Evolutionary conservation across 352 stramenopile species (phyloP).

Genomic region (Phytopythium litorale): DNA sequence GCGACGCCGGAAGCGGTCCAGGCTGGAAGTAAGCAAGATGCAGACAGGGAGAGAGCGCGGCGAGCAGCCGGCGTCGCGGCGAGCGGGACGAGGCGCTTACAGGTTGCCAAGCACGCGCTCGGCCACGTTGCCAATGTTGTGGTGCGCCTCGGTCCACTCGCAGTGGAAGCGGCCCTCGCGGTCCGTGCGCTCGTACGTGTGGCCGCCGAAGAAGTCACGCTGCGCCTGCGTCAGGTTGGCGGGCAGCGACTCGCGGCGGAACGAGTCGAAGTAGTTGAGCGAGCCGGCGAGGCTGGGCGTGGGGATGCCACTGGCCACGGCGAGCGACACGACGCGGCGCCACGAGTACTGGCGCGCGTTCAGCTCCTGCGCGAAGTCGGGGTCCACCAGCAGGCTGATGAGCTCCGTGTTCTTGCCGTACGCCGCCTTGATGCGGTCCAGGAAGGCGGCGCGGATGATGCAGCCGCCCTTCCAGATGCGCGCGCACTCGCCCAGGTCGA

Average conservation of each 20-base stretch:
- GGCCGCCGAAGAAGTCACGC: conserved; percentile 99
- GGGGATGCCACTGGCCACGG: conserved; percentile 93
- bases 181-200: conserved; percentile 98
- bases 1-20: neutral
- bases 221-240: conserved; percentile 99
- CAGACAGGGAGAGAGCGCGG: neutral
- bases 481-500: conserved; percentile 96
- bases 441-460: conserved; percentile 98
- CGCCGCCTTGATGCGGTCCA: conserved; percentile 97
- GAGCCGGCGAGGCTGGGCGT: conserved; percentile 90
- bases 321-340: conserved; percentile 95
- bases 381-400: conserved; percentile 97
- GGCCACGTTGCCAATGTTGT: conserved; percentile 94
- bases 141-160: conserved; percentile 96
- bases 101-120: conserved; percentile 93
- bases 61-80: neutral
- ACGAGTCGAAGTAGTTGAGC: conserved; percentile 98
- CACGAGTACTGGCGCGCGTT: conserved; percentile 95
- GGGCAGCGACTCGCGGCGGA: conserved; percentile 92
- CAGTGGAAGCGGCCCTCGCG: conserved; percentile 95
- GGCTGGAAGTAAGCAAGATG: no score
- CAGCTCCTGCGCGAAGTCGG: conserved; percentile 94
- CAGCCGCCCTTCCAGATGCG: conserved; percentile 99
- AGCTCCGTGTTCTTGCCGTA: conserved; percentile 91
- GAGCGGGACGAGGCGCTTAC: conserved; percentile 30